Evolutionary conservation across 2,329 filamentous ascomycete species (phyloP).

Genomic region (Talaromyces verruculosus): DNA sequence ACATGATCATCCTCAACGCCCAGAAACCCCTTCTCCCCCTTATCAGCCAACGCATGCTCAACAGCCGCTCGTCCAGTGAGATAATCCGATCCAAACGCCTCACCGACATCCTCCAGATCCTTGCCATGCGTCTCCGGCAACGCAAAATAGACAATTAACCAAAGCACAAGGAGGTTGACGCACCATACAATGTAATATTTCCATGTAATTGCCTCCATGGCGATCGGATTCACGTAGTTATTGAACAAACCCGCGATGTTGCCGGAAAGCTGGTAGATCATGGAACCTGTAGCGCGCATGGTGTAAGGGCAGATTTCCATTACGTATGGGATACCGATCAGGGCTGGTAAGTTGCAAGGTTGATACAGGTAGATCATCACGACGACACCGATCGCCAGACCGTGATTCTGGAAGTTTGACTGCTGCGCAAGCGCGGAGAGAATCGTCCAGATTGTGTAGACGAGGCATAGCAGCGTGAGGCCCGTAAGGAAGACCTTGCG

Average conservation of each 20-base stretch:
- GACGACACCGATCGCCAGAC: background rate
- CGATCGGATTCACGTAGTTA: background rate
- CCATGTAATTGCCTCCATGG: background rate
- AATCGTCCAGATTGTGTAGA: background rate
- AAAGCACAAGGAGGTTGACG: background rate
- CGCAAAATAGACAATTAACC: conserved; percentile 30
- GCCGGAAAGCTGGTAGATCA: background rate
- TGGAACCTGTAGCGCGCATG: background rate
- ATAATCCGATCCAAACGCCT: background rate
- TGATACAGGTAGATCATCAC: background rate
- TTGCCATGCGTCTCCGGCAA: conserved; percentile 67
- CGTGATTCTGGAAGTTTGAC: background rate
- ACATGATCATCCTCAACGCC: background rate
- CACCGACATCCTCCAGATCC: conserved; percentile 59
- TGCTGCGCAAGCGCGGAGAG: background rate
- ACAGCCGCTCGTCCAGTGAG: background rate
- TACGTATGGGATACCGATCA: background rate
- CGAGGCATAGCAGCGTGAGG: background rate
- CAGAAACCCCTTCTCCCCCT: background rate
- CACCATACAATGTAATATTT: conserved; percentile 1
- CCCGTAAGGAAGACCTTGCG: background rate
- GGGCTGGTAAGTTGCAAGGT: background rate
- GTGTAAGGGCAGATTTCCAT: background rate
- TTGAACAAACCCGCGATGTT: background rate
- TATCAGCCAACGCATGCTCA: background rate